Conservation (phyloP, 2,329 filamentous ascomycete species). For the Scytalidium sp. region DNA sequence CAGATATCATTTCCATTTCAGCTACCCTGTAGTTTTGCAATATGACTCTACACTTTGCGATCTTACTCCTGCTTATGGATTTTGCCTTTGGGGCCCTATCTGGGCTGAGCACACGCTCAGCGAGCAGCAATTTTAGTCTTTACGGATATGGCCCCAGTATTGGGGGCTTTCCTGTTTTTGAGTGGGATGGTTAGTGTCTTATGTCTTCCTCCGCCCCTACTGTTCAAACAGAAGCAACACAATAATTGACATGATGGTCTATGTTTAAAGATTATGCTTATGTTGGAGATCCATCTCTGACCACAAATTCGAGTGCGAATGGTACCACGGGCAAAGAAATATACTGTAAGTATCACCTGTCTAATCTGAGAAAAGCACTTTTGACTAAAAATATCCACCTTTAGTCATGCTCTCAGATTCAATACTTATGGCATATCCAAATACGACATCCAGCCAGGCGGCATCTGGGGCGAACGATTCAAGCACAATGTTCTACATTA, state of each 20-base stretch:
- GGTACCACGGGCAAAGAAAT: background rate
- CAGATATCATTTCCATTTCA: background rate
- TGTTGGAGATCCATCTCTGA: background rate
- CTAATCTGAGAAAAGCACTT: background rate
- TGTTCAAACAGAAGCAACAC: background rate
- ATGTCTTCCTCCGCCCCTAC: constrained; percentile 1
- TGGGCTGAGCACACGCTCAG: background rate
- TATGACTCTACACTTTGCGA: background rate
- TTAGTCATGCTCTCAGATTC: background rate
- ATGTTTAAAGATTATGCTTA: background rate
- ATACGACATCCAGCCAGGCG: background rate
- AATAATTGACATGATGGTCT: background rate
- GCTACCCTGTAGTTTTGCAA: background rate
- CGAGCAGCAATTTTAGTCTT: constrained; percentile 7
- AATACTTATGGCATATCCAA: background rate
- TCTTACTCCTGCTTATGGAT: background rate
- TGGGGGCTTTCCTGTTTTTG: constrained; percentile 22
- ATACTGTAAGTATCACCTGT: background rate
- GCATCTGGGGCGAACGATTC: background rate
- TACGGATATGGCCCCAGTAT: constrained; percentile 28
- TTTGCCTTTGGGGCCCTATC: background rate
- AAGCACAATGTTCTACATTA: background rate
- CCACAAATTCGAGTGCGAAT: background rate
- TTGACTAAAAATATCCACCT: background rate
- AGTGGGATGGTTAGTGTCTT: constrained; percentile 23